Evolutionary conservation across 176 grass and related monocot species (phyloP).

Genomic region (Paspalum notatum): DNA sequence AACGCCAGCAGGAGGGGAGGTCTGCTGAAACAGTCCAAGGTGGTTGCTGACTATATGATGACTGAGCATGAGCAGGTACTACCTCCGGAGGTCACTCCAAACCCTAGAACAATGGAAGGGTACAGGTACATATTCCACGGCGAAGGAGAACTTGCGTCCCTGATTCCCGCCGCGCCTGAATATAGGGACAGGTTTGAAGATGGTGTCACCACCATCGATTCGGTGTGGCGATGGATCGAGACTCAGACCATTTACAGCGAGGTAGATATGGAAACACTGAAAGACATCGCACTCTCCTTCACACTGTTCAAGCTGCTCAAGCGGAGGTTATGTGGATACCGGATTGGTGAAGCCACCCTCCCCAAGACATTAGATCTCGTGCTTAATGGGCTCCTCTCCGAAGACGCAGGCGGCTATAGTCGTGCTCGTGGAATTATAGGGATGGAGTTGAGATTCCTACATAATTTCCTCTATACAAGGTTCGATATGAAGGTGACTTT

Average conservation of each 20-base stretch:
- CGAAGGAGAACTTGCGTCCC: background rate
- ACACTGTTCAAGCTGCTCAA: conserved; percentile 23
- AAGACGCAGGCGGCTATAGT: background rate
- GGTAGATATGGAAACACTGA: background rate
- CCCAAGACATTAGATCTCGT: conserved; percentile 9
- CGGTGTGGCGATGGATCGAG: background rate
- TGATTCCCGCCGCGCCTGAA: no score
- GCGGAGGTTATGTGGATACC: conserved; percentile 22
- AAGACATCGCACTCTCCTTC: background rate
- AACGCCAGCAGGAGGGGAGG: background rate
- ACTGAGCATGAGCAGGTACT: background rate
- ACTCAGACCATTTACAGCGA: background rate
- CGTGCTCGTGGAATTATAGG: conserved; percentile 12
- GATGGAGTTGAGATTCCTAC: conserved; percentile 27
- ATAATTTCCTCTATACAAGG: conserved; percentile 42
- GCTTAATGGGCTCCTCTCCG: background rate
- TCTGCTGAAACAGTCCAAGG: background rate
- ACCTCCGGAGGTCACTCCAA: background rate
- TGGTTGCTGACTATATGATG: background rate
- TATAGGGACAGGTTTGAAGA: no score
- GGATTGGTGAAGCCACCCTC: conserved; percentile 2
- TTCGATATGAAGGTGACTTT: fast-evolving
- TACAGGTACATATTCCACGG: conserved; percentile 1
- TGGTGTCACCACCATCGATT: background rate
- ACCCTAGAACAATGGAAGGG: background rate